Evolutionary conservation across 225 moss, liverwort and hornwort genomes (phyloP).

Genomic region (Sphagnum contortum): DNA sequence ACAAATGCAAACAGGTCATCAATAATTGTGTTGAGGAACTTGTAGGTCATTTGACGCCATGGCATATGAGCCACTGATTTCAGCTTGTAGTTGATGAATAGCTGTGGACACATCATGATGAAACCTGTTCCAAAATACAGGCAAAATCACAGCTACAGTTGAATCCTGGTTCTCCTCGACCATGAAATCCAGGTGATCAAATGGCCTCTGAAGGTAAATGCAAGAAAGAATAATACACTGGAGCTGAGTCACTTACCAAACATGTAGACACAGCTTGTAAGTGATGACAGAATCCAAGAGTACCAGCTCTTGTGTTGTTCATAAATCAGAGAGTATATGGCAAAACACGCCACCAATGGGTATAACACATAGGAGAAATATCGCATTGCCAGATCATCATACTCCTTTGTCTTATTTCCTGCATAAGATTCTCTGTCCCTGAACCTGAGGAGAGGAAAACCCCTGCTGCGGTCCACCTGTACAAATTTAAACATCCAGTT

Average conservation of each 20-base stretch:
- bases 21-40: constrained; percentile 89
- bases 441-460: constrained; percentile 71
- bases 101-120: constrained; percentile 99
- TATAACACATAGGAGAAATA: constrained; percentile 84
- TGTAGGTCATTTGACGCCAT: constrained; percentile 99
- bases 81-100: constrained; percentile 97
- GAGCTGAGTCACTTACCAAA: constrained; percentile 34
- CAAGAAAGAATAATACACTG: neutral
- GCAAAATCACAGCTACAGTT: too few species aligned
- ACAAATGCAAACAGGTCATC: constrained; percentile 96
- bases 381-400: constrained; percentile 88
- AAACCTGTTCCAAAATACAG: constrained; percentile 42
- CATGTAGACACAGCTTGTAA: constrained; percentile 93
- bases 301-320: constrained; percentile 98
- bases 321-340: constrained; percentile 81
- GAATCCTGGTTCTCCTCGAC: too few species aligned
- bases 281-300: constrained; percentile 85
- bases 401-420: constrained; percentile 91
- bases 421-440: constrained; percentile 87
- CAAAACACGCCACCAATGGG: constrained; percentile 83
- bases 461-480: constrained; percentile 73
- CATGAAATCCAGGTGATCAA: too few species aligned
- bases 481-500: constrained; percentile 3
- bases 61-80: constrained; percentile 94
- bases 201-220: neutral